Evolutionary conservation across 2,329 filamentous ascomycete species (phyloP).

Genomic region (Colletotrichum tropicale): DNA sequence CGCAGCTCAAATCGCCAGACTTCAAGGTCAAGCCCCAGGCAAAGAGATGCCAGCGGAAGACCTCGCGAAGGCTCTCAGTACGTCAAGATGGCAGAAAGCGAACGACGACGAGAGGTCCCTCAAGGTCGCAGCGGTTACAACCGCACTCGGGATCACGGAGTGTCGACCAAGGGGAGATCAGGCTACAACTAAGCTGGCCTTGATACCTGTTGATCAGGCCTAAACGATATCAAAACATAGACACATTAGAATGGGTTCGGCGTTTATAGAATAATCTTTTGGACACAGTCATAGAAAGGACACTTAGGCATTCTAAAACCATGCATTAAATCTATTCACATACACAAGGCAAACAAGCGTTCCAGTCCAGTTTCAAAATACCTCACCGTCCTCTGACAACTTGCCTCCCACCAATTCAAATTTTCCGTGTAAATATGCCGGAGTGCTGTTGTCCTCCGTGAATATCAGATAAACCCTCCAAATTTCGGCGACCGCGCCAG

Average conservation of each 20-base stretch:
- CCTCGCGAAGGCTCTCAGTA: background rate
- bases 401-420: background rate
- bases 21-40: background rate
- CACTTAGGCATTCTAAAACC: background rate
- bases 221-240: background rate
- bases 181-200: background rate
- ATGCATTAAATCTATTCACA: background rate
- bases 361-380: background rate
- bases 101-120: background rate
- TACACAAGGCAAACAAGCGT: background rate
- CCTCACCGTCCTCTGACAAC: background rate
- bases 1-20: background rate
- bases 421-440: background rate
- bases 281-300: background rate
- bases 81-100: background rate
- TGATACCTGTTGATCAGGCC: background rate
- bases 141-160: background rate
- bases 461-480: background rate
- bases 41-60: background rate
- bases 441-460: background rate
- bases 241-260: background rate
- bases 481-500: background rate
- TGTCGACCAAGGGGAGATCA: conserved; percentile 2
- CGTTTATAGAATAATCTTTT: background rate
- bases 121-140: conserved; percentile 14